Conservation (phyloP, 768 basidiomycete genomes). For the Mrakia blollopis region DNA sequence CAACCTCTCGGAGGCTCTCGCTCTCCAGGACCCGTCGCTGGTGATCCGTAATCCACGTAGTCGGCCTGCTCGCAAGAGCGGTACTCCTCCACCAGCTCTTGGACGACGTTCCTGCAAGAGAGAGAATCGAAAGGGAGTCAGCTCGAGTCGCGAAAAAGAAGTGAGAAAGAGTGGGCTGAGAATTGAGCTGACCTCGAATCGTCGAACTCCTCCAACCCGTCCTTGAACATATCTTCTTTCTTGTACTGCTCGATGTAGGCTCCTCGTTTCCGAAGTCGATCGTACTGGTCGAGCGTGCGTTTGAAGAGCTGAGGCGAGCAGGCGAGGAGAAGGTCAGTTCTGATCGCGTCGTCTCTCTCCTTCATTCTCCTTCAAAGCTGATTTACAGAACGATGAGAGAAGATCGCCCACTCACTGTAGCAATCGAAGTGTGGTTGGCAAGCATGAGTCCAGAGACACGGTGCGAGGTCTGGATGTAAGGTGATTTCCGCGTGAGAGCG, state of each 20-base stretch:
- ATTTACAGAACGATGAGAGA: background rate
- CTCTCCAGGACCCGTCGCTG: conserved; percentile 4
- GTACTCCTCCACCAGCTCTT: conserved; percentile 74
- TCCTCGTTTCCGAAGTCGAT: conserved; percentile 74
- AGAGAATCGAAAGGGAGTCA: conserved; percentile 34
- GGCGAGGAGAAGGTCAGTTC: background rate
- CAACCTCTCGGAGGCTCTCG: conserved; percentile 6
- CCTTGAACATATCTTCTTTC: conserved; percentile 91
- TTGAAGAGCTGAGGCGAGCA: conserved; percentile 67
- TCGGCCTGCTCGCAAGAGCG: conserved; percentile 83
- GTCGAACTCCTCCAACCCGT: conserved; percentile 91
- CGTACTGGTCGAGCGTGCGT: conserved; percentile 92
- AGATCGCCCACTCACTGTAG: conserved; percentile 59
- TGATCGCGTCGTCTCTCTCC: background rate
- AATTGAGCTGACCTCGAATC: conserved; percentile 71
- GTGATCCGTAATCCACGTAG: conserved; percentile 28
- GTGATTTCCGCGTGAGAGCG: conserved; percentile 76
- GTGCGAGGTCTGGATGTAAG: conserved; percentile 80
- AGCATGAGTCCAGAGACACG: conserved; percentile 97
- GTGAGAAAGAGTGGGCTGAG: background rate
- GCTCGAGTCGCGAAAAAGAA: background rate
- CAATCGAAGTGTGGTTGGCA: conserved; percentile 98
- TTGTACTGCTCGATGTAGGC: conserved; percentile 98
- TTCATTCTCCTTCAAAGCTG: background rate
- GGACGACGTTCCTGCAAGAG: conserved; percentile 35